phyloP scores from a whole-genome alignment of 768 basidiomycete species.

The Kwoniella shandongensis region DNA sequence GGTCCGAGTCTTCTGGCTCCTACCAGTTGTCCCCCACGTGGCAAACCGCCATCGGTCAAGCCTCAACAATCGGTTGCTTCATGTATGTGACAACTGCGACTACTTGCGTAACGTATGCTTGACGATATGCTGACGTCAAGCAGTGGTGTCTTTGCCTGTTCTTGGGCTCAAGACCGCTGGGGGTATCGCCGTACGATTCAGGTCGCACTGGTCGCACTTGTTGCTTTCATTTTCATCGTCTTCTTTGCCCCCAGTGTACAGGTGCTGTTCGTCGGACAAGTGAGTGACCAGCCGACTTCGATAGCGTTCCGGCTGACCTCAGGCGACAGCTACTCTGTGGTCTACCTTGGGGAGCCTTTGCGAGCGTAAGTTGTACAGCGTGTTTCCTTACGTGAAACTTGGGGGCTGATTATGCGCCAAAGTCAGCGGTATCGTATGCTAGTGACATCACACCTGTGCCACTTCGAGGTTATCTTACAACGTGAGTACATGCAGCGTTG shows the following conservation, averaged over 20 bases:
- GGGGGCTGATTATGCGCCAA: constrained; percentile 14
- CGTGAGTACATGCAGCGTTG: constrained; percentile 16
- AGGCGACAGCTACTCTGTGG: constrained; percentile 31
- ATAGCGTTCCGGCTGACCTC: too few relatives aligned
- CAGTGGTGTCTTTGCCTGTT: constrained; percentile 8
- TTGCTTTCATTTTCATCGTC: constrained; percentile 28
- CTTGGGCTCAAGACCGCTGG: constrained; percentile 14
- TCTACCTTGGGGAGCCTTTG: constrained; percentile 35
- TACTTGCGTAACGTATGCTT: not conserved
- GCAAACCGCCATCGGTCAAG: constrained; percentile 15
- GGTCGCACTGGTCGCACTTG: constrained; percentile 20
- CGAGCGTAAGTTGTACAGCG: not conserved
- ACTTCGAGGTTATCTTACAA: constrained; percentile 32
- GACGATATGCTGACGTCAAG: too few relatives aligned
- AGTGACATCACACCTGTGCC: constrained; percentile 28
- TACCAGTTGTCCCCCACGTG: constrained; percentile 22
- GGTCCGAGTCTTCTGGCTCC: not conserved
- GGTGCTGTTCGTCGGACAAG: constrained; percentile 12
- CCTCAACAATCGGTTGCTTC: constrained; percentile 17
- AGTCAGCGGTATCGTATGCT: constrained; percentile 27
- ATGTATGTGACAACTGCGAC: not conserved
- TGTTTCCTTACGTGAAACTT: not conserved
- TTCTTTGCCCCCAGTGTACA: constrained; percentile 20
- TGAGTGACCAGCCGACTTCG: not conserved
- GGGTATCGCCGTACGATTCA: constrained; percentile 29